These are phyloP conservation scores for Neospora caninum DNA, from an alignment of 169 alveolate species.

Conservation along the genomic window DNA sequence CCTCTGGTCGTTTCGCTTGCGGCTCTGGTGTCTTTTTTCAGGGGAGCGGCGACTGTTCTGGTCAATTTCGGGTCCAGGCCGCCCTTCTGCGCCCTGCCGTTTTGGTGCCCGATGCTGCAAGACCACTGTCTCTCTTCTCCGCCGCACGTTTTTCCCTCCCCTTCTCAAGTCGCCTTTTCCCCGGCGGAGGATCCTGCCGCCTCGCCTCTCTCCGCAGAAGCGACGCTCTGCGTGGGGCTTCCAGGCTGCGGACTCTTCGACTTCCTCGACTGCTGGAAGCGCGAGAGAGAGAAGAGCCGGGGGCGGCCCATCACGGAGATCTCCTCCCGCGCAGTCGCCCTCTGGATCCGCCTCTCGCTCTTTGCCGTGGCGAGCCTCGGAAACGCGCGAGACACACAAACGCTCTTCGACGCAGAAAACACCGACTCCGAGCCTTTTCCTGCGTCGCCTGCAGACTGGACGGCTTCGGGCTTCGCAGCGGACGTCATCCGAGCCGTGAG, in stretches of 20 bases:
- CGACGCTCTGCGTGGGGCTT: slow-evolving; percentile 21
- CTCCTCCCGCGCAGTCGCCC: neutral
- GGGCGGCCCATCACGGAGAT: slow-evolving; percentile 3
- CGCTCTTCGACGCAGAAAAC: too few species aligned
- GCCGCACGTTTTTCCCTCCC: neutral
- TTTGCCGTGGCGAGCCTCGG: neutral
- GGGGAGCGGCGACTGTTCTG: neutral
- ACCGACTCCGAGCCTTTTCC: too few species aligned
- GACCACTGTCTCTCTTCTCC: neutral
- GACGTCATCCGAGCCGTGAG: neutral
- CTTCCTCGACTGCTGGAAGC: slow-evolving; percentile 26
- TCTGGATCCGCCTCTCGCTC: neutral
- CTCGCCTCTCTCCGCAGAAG: neutral
- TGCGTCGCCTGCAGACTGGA: neutral
- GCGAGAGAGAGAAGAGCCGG: neutral
- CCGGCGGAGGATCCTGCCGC: neutral
- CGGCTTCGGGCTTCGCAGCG: neutral
- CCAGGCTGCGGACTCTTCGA: slow-evolving; percentile 16
- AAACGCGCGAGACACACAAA: too few species aligned
- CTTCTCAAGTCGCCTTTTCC: neutral
- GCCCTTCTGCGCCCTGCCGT: neutral
- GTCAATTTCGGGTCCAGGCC: slow-evolving; percentile 29
- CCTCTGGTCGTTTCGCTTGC: too few species aligned
- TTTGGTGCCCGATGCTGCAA: slow-evolving; percentile 33
- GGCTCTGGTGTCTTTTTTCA: neutral